phyloP scores from a whole-genome alignment of 2,329 filamentous ascomycete genomes.

The Fusarium albidum region DNA sequence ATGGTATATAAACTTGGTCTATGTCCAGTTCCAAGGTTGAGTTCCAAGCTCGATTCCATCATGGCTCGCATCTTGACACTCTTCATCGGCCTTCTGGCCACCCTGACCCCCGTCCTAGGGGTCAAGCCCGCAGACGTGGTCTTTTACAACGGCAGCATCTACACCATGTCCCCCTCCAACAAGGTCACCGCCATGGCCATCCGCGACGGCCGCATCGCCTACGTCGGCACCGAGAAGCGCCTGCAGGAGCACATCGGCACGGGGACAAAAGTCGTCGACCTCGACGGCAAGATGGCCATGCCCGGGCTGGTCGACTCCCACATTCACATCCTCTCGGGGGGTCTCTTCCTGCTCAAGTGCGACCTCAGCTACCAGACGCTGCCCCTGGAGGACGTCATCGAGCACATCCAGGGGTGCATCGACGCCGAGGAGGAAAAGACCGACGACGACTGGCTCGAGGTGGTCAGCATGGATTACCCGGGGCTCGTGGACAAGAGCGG shows the following conservation, averaged over 20 bases:
- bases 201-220: constrained; percentile 32
- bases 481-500: constrained; percentile 33
- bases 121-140: constrained; percentile 33
- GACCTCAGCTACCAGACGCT: constrained; percentile 40
- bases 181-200: constrained; percentile 32
- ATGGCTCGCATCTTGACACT: constrained; percentile 31
- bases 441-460: constrained; percentile 38
- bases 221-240: constrained; percentile 28
- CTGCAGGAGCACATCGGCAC: constrained; percentile 34
- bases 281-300: constrained; percentile 42
- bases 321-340: constrained; percentile 39
- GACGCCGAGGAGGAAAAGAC: constrained; percentile 34
- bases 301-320: constrained; percentile 41
- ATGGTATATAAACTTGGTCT: too few relatives aligned
- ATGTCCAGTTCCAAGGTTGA: too few relatives aligned
- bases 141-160: constrained; percentile 40
- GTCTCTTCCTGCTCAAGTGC: constrained; percentile 38
- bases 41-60: neutral
- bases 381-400: constrained; percentile 16
- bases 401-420: constrained; percentile 38
- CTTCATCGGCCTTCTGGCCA: constrained; percentile 25
- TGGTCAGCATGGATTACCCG: constrained; percentile 38
- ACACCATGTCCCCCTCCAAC: constrained; percentile 32
- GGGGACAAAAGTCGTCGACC: constrained; percentile 37
- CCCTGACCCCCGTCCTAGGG: constrained; percentile 1